Base-by-base conservation (phyloP, 2,329 filamentous ascomycete genomes). In the Hymenotorrendiella dingleyae region DNA sequence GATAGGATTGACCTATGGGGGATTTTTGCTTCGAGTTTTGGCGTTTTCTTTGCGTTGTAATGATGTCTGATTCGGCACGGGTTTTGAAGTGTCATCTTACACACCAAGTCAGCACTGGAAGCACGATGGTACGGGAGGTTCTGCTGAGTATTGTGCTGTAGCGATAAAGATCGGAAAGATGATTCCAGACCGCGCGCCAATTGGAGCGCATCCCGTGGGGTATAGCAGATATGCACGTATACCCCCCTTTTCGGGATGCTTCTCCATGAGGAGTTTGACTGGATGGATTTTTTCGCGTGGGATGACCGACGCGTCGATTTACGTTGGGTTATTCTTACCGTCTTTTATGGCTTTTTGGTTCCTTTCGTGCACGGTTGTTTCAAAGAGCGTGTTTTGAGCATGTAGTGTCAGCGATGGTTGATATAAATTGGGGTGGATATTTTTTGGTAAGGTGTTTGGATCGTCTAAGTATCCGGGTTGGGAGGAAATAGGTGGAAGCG, bases 161-260 rank as follows among this genome's bases (percentile, higher is more conserved):
- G 26, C 9, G 26, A 14, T 17, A 14, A 12, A 19, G n/a, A 23
- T 9, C 27, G n/a, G 28, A 22, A 16, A 14, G 17, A 14, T n/a
- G 11, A 28, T 23, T 38, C 29, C 28, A 5, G 23, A 9, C 20
- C 20, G 19, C 28, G 20, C 23, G 28, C 28, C 27, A 32, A 32
- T 40, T 21, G 19, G 8, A 16, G n/a, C 6, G 6, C 22, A 14
- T 38, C 17, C 19, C 26, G 24, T n/a, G n/a, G 9, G 17, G 11
- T 29, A 38, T 38, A 38, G 16, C 16, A 14, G 16, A 24, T 1
- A 8, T 12, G 22, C 26, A 32, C 20, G 32, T 43, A 43, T 43
- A 43, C 46, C 47, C 45, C 39, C 45, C 45, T 35, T 20, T 29
- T 21, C 42, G 23, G n/a, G 23, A 37, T 9, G 11, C 3, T 11